Percentiles rank a stretch among this genome's conserved stretches.
phyloP scores from a whole-genome alignment of 495 filamentous ascomycete species.

The Halenospora varia region DNA sequence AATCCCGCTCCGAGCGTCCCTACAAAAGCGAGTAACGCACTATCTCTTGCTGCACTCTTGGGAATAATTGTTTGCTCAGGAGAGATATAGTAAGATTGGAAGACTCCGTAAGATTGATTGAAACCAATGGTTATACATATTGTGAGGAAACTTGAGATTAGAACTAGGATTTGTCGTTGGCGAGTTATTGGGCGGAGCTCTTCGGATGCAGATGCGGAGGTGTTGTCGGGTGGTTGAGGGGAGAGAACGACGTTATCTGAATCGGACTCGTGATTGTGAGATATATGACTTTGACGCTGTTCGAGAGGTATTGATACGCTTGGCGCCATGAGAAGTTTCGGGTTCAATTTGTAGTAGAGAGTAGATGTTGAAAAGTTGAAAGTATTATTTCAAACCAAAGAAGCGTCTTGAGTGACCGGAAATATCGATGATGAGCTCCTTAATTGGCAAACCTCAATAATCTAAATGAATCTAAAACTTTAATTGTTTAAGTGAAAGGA shows the following conservation, averaged over 20 bases:
- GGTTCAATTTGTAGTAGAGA: too few relatives aligned
- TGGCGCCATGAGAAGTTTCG: neutral
- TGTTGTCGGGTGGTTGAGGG: neutral
- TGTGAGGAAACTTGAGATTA: constrained; percentile 38
- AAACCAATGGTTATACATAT: constrained; percentile 46
- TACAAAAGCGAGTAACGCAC: constrained; percentile 44
- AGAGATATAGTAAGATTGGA: constrained; percentile 46
- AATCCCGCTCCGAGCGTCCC: constrained; percentile 44
- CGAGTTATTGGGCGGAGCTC: constrained; percentile 32
- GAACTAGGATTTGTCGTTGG: constrained; percentile 39
- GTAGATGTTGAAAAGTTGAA: too few relatives aligned
- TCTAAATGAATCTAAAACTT: too few relatives aligned
- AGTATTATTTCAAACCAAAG: too few relatives aligned
- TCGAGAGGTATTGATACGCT: neutral
- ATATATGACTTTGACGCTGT: too few relatives aligned
- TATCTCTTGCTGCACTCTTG: constrained; percentile 20
- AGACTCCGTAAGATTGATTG: constrained; percentile 44
- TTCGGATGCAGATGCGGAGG: neutral
- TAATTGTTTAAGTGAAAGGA: too few relatives aligned
- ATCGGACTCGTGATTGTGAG: too few relatives aligned
- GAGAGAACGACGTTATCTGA: too few relatives aligned
- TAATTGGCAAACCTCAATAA: too few relatives aligned
- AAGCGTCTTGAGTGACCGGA: too few relatives aligned
- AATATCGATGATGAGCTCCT: too few relatives aligned
- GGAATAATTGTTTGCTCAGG: constrained; percentile 35